phyloP scores from a whole-genome alignment of 2,329 filamentous ascomycete genomes.

The Clonostachys rosea region DNA sequence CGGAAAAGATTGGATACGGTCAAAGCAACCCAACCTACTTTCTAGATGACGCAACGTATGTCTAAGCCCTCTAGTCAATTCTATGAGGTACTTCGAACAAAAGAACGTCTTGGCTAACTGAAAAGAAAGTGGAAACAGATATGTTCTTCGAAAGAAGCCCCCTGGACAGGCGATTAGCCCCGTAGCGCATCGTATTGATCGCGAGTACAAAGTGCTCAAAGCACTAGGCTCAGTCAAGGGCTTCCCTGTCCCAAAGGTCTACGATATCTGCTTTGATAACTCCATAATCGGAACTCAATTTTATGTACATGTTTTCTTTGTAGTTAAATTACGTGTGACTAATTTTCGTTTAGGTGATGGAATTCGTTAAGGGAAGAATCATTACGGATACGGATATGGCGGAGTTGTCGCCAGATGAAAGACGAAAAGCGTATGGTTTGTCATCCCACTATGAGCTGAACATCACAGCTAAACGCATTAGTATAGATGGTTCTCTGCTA shows the following conservation, averaged over 20 bases:
- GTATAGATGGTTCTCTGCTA: neutral
- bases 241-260: constrained; percentile 7
- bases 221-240: constrained; percentile 3
- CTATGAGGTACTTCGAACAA: too few relatives aligned
- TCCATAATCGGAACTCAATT: constrained; percentile 4
- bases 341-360: constrained; percentile 5
- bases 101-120: too few relatives aligned
- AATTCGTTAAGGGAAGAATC: constrained; percentile 5
- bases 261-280: constrained; percentile 2
- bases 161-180: constrained; percentile 2
- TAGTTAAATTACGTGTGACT: neutral
- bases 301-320: neutral
- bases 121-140: neutral
- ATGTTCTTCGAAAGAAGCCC: constrained; percentile 4
- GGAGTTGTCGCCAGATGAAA: neutral
- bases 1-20: neutral
- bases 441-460: neutral
- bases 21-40: neutral
- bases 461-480: neutral
- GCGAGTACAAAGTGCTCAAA: constrained; percentile 4
- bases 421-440: neutral
- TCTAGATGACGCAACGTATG: neutral
- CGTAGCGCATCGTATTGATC: constrained; percentile 5
- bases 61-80: too few relatives aligned
- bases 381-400: constrained; percentile 1